Percentiles rank a stretch among this genome's conserved stretches.
Evolutionary conservation across 2,329 filamentous ascomycete species (phyloP).

Genomic region (Metarhizium album): DNA sequence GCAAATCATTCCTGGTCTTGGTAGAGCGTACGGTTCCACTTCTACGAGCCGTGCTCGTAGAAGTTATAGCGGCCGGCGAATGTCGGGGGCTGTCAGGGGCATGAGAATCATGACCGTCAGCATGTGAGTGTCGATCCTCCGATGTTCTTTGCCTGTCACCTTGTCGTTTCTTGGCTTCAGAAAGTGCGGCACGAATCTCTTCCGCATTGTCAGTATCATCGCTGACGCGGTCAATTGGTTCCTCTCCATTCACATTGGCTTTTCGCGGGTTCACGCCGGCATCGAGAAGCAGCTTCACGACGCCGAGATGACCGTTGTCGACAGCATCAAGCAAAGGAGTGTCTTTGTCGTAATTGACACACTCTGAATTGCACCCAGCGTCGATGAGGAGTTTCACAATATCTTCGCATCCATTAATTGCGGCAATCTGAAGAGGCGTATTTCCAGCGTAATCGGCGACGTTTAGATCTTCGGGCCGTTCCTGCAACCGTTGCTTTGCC

Average conservation of each 20-base stretch:
- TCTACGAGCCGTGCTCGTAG: slow-evolving; percentile 33
- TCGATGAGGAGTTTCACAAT: slow-evolving; percentile 82
- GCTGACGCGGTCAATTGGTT: slow-evolving; percentile 75
- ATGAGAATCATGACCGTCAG: slow-evolving; percentile 40
- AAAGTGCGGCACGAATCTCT: slow-evolving; percentile 62
- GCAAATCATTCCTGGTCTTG: slow-evolving; percentile 52
- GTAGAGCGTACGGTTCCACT: slow-evolving; percentile 46
- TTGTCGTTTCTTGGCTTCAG: slow-evolving; percentile 46
- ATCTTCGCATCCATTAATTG: slow-evolving; percentile 73
- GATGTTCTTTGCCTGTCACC: slow-evolving; percentile 44
- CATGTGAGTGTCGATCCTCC: slow-evolving; percentile 42
- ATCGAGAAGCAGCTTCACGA: slow-evolving; percentile 73
- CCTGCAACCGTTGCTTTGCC: slow-evolving; percentile 62
- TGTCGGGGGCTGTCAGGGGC: slow-evolving; percentile 47
- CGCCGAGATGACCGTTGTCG: slow-evolving; percentile 84
- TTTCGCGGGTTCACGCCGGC: slow-evolving; percentile 87
- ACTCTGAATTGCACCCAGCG: slow-evolving; percentile 76
- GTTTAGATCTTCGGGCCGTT: slow-evolving; percentile 80
- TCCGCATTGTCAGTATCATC: slow-evolving; percentile 66
- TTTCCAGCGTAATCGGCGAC: slow-evolving; percentile 92
- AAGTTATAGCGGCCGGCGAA: slow-evolving; percentile 35
- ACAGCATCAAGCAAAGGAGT: slow-evolving; percentile 93
- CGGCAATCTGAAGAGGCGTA: slow-evolving; percentile 86
- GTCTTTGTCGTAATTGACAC: slow-evolving; percentile 69
- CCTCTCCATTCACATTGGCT: slow-evolving; percentile 84